Evolutionary conservation across 768 basidiomycete genomes (phyloP), one percentile per base, ranked within the genome.

Genomic region (Mycena alexandri): DNA sequence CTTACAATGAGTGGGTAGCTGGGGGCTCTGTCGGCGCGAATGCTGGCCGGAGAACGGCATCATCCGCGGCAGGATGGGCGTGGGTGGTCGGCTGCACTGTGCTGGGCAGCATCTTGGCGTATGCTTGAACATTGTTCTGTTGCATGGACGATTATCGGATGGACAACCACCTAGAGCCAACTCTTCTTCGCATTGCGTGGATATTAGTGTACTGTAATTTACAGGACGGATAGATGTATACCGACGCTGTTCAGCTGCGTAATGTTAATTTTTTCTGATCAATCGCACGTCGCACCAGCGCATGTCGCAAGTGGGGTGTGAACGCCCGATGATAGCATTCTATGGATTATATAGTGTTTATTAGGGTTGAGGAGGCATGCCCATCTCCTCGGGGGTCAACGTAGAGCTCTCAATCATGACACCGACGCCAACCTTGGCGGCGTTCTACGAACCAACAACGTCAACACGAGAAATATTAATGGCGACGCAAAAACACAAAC

Each of bases 391-490:
- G 10, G 91, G 92, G 21, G 91, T 90, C 80, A 94, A 78, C 69
- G 82, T 86, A 42, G 90, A 88, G 76, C 90, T 92, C 86, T 99
- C 96, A 68, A 99, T 94, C 94, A 96, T 97, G 79, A 99, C 94
- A 83, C 96, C 96, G 11, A 98, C 91, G 68, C 97, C 97, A 66
- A 98, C 91, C 81, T 96, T 97, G 33, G 95, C 93, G 46, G 94
- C 84, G 79, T 95, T 96, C 95, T 98, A 71, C 16, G 64, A 42
- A 58, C 4, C 21, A 24, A 53, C 55, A 14, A n/a, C n/a, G n/a
- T 55, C 11, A 72, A 47, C 42, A 60, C 8, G 65, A 43, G 17
- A 24, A 25, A 68, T 50, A 67, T 5, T 48, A 34, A 21, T 33
- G 61, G 16, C 65, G 67, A 11, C 19, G 58, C 17, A 54, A 58